Base-by-base conservation (phyloP, 2,329 filamentous ascomycete genomes). In the Magnaporthiopsis poae region DNA sequence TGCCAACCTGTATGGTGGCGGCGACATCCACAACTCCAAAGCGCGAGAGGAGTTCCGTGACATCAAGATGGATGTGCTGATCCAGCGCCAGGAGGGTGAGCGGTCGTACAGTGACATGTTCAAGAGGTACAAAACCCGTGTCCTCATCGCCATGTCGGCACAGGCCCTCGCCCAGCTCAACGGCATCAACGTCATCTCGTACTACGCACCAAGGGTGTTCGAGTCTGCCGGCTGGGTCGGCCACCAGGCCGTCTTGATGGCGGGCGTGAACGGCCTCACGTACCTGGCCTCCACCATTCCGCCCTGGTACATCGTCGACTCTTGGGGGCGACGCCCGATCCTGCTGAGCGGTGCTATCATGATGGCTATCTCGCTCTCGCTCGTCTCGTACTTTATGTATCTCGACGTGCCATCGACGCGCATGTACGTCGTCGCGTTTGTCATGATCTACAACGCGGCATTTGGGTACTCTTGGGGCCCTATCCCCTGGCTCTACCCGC, bases 101-200 rank as follows among this genome's bases (percentile, higher is more conserved):
- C 86, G 95, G 71, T 88, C 90, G 0, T 99, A 98, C 77, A 72
- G 78, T 59, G 95, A 98, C 69, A 99, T 99, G 95, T 99, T 98
- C 82, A 89, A 85, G 73, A 88, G 91, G 69, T 98, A 98, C 81
- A 86, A 84, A 75, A 95, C 90, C 73, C 91, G 95, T 65, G 94
- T 98, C 70, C 92, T 98, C 74, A 98, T 98, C 75, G 95, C 95
- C 78, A 98, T 98, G 95, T 98, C 94, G 46, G 95, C 95, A 4
- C 95, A 98, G 78, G 92, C 89, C 7, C 86, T 99, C 70, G 95
- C 95, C 35, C 95, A 99, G 78, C 86, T 99, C 66, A 98, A 98
- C 80, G 95, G 95, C 70, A 99, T 99, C 81, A 99, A 99, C 78
- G 95, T 99, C 75, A 99, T 99, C 70, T 98, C 94, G 1, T 99